Conservation (phyloP, 2,329 filamentous ascomycete species). For the Pseudopithomyces maydicus region DNA sequence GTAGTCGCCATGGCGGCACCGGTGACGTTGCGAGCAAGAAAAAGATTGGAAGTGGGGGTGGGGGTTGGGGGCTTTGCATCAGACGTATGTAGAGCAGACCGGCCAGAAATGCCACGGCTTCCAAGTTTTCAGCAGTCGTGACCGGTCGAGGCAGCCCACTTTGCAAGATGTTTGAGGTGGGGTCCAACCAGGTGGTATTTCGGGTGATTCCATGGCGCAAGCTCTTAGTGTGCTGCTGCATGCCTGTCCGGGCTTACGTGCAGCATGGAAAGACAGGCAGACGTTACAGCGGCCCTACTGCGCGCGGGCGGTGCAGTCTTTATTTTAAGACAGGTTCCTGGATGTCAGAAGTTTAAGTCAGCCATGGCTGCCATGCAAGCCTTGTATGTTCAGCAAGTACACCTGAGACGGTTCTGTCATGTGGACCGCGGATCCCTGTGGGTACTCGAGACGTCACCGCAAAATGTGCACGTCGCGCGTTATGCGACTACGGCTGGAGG, state of each 20-base stretch:
- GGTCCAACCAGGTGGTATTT: not conserved
- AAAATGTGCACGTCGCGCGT: not conserved
- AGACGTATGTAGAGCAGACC: not conserved
- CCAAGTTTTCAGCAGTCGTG: not conserved
- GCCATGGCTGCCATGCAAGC: slow-evolving; percentile 3
- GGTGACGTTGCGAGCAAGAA: not conserved
- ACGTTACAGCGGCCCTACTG: not conserved
- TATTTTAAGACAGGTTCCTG: slow-evolving; percentile 10
- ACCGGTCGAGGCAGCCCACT: not conserved
- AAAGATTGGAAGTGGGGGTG: not conserved
- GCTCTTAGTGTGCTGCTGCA: not conserved
- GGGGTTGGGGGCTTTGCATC: not conserved
- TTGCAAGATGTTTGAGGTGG: slow-evolving; percentile 1
- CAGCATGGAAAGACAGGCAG: not conserved
- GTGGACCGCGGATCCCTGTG: not conserved
- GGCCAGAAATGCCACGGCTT: not conserved
- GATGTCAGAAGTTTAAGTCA: slow-evolving; percentile 5
- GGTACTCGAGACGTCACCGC: slow-evolving; percentile 4
- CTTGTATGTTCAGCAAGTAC: not conserved
- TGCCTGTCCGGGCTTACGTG: not conserved
- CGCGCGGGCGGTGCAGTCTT: slow-evolving; percentile 5
- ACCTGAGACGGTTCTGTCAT: not conserved
- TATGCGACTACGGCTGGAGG: not conserved
- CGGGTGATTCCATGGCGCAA: not conserved
- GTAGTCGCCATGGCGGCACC: not conserved